Base-by-base conservation (phyloP, 305 asterid species). In the Ajuga reptans region DNA sequence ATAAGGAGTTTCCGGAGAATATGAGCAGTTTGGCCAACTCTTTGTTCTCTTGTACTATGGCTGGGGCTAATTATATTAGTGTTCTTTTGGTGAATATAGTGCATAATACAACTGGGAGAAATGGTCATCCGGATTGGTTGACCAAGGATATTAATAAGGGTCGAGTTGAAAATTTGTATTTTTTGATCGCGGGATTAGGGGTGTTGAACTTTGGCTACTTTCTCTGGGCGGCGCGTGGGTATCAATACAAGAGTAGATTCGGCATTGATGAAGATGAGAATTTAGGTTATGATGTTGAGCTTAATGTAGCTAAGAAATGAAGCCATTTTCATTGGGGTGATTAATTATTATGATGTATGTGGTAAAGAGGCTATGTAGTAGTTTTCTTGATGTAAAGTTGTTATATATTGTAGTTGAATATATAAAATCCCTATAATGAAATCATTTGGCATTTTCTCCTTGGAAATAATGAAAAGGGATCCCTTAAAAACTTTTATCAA, bases 1-100 rank as follows among this genome's bases (percentile, higher is more conserved):
- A 90, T 69, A 88, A 82, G 72, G 98, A 92, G 76, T 90, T 90
- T 15, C 98, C 98, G 0, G 95, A 88, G 45, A 84, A 74, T 50
- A 85, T 92, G 96, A 83, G 83, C 3, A 90, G 97, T 11, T 46
- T 92, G 73, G 98, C 97, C 0, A 92, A 92, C 42, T 92, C 97
- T 8, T 39, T 92, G 68, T 86, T 90, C 29, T 87, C 96, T 0
- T 71, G 84, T 9, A 84, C 97, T 0, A 68, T 54, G 78, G 95
- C 89, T 0, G 94, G 92, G 9, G 90, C 94, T 0, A 86, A 65
- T 51, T 92, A 92, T n/a, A 11, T 92, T 0, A 90, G 97, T 9
- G 79, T 72, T 0, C 6, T 80, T 0, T 1, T 90, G 54, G 97
- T 92, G 63, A 92, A 87, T 41, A 56, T 86, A 12, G 81, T 92